Base-by-base conservation (phyloP, 176 grass and related monocot species). In the Oryza nivara region DNA sequence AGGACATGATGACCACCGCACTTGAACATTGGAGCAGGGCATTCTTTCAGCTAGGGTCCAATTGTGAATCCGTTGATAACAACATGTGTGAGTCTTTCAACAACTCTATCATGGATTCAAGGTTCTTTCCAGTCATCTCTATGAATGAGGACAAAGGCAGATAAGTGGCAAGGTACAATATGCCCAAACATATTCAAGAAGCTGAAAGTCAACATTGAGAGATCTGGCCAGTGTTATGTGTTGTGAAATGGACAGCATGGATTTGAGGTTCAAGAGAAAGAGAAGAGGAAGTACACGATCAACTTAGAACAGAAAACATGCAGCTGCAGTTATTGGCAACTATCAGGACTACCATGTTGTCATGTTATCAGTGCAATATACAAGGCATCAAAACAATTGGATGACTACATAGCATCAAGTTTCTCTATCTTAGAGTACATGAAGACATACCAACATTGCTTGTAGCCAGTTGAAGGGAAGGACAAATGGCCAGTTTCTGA, bases 71-170 rank as follows among this genome's bases (percentile, higher is more conserved):
- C 4, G 22, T 26, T 4, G 38, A 70, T 11, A 70, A 70, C 34
- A 70, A 70, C 34, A 70, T 43, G 19, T 70, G 68, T 44, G 68
- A 70, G 35, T 41, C 35, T n/a, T 70, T 70, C 15, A 70, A 70
- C 15, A 70, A 70, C 19, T 38, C 36, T 20, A 70, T 70, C 16
- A 70, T 70, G 36, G 9, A 10, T 5, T 20, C 36, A 5, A 70
- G 68, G 14, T 51, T 51, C 48, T 51, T 51, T 51, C 48, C 48
- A 16, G 48, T 51, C 48, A 51, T 16, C 14, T 65, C 61, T 9
- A 65, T 65, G 68, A 43, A 20, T 20, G 9, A 43, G 8, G 40
- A 4, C 8, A 6, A 71, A 70, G 68, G 1, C 3, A n/a, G 5
- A 70, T 3, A 43, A 70, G 6, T 43, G 68, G 35, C 8, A n/a